Evolutionary conservation across 768 basidiomycete genomes (phyloP), one percentile per base, ranked within the genome.

Genomic region (Boletus vermiculosoides): DNA sequence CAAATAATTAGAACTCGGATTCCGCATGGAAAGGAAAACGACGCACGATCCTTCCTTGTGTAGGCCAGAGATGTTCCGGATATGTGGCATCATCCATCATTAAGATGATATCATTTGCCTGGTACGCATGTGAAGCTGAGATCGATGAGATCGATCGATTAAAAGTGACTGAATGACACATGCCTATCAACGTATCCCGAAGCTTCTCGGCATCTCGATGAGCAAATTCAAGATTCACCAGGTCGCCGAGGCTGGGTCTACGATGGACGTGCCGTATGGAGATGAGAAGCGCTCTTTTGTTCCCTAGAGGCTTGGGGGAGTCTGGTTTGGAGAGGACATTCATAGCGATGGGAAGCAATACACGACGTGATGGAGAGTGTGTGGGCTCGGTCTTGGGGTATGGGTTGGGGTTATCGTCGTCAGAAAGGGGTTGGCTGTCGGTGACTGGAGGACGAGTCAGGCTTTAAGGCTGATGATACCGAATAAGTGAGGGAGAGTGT

Each of bases 11-110:
- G 40, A 30, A 2, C 5, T 28, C 1, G 44, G 25, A 22, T 4
- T 28, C 2, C 1, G 8, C 15, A 8, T 1, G 28, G 23, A 25
- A 45, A 5, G 41, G 2, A 30, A 45, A 25, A 12, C 0, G 2
- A 66, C 77, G 45, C 54, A 82, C 82, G 45, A 84, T 79, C 23
- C 76, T 83, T 3, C 56, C 61, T 20, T 63, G 62, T 0, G 79
- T 83, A 1, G 82, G 83, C 62, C 73, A 71, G 0, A 66, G 55
- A 30, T 77, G 51, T 13, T 65, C 31, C 3, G 73, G 64, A n/a
- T 72, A 65, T 5, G 1, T 7, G 8, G 20, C 25, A 5, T 67
- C 60, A 54, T 85, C 83, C 10, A 78, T 68, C 49, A 85, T 74
- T 0, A 78, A 60, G 0, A 69, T 74, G 34, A 83, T 75, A 49